phyloP scores from a whole-genome alignment of 805 yeast genomes.

The Candida methanosorbosa region DNA sequence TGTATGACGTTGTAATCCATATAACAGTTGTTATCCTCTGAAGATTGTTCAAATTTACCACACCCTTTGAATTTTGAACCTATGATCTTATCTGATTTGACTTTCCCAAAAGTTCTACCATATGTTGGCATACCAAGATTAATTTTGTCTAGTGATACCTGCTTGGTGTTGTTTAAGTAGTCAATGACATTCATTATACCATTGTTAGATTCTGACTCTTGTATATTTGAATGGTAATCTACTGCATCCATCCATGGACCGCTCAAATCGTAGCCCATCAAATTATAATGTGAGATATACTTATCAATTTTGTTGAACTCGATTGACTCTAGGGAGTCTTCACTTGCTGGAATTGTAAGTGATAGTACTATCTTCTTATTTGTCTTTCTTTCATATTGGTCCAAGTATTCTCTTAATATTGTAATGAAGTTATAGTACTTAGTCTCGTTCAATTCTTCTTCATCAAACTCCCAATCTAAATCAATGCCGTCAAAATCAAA shows the following conservation, averaged over 20 bases:
- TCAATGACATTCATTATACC: slow-evolving; percentile 35
- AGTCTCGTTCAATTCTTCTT: slow-evolving; percentile 20
- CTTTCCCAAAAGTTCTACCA: slow-evolving; percentile 36
- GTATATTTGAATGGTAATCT: slow-evolving; percentile 67
- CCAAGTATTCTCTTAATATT: slow-evolving; percentile 30
- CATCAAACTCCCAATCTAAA: slow-evolving; percentile 92
- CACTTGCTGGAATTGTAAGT: slow-evolving; percentile 69
- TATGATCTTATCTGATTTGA: not conserved
- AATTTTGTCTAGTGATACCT: slow-evolving; percentile 31
- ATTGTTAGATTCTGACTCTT: slow-evolving; percentile 9
- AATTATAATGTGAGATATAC: slow-evolving; percentile 62
- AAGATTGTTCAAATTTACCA: slow-evolving; percentile 7
- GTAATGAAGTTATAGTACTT: no score
- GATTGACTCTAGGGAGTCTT: slow-evolving; percentile 33
- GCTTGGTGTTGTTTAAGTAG: slow-evolving; percentile 27
- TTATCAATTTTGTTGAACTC: slow-evolving; percentile 46
- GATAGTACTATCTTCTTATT: slow-evolving; percentile 34
- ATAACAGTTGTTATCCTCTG: slow-evolving; percentile 10
- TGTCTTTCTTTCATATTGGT: slow-evolving; percentile 23
- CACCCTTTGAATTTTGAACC: slow-evolving; percentile 11
- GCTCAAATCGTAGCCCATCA: slow-evolving; percentile 86
- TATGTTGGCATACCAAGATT: slow-evolving; percentile 84
- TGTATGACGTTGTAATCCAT: slow-evolving; percentile 15
- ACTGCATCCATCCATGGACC: slow-evolving; percentile 66
- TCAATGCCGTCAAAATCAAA: slow-evolving; percentile 86